These are phyloP conservation scores for Acaromyces ingoldii DNA, from an alignment of 1,284 basidiomycete species.

Conservation along the genomic window DNA sequence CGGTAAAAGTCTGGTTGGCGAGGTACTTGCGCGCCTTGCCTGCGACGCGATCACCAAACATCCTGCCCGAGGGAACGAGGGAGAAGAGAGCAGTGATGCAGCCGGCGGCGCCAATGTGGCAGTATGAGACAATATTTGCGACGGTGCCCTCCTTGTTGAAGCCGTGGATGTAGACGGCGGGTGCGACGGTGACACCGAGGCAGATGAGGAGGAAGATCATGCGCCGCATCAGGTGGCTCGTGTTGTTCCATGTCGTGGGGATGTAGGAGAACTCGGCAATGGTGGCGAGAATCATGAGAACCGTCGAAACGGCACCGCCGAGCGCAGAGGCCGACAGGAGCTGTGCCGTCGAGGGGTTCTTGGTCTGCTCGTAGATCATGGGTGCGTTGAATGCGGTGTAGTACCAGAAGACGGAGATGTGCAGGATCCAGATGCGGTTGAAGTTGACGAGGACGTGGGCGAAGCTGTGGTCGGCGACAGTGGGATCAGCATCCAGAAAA, in stretches of 20 bases:
- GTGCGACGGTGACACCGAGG: conserved; percentile 45
- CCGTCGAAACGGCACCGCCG: conserved; percentile 47
- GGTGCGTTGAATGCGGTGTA: conserved; percentile 71
- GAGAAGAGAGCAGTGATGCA: conserved; percentile 47
- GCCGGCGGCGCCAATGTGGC: conserved; percentile 41
- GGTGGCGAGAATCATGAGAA: conserved; percentile 49
- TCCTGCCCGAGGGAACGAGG: conserved; percentile 44
- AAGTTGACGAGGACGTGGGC: conserved; percentile 51
- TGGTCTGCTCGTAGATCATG: conserved; percentile 67
- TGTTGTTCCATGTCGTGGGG: conserved; percentile 51
- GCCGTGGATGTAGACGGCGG: conserved; percentile 48
- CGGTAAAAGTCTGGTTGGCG: conserved; percentile 51
- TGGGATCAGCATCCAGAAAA: not conserved
- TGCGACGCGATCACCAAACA: conserved; percentile 50
- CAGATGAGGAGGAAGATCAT: conserved; percentile 47
- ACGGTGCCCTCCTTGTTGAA: conserved; percentile 32
- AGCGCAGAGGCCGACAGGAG: conserved; percentile 45
- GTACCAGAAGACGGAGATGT: conserved; percentile 51
- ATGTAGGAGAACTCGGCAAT: conserved; percentile 50
- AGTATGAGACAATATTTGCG: conserved; percentile 35
- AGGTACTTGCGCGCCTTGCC: conserved; percentile 50
- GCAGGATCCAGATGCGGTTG: conserved; percentile 52
- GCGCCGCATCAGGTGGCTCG: conserved; percentile 45
- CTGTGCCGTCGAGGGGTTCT: conserved; percentile 31
- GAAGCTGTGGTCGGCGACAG: conserved; percentile 23